Evolutionary conservation across 176 grass and related monocot genomes (phyloP), one percentile per base, ranked within the genome.

Genomic region (Melocanna baccifera): DNA sequence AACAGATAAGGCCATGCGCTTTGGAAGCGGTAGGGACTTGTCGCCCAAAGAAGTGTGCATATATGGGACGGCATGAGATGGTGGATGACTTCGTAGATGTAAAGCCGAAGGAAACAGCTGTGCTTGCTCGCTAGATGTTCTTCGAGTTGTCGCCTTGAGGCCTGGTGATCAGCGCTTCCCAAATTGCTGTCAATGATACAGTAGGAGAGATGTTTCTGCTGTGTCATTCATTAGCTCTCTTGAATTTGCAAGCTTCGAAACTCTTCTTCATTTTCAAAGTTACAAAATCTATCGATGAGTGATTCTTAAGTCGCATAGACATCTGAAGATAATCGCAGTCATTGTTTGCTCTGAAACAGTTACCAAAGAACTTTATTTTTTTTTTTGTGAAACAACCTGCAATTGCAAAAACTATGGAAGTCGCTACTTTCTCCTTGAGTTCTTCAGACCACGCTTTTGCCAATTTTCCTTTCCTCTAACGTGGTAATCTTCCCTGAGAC

Each of bases 241-340:
- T 23, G 16, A 15, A 65, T 47, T 14, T 15, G 53, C 5, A 19
- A 62, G 61, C 57, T 61, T 61, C 19, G 15, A 8, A 63, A 63
- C 12, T 51, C 29, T 3, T 42, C 18, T 25, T 36, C 50, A 19
- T 51, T 55, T 20, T 6, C 18, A 20, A 19, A 55, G 3, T 20
- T 55, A 0, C 70, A 19, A 30, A 51, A 30, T 73, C 8, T 69
- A 36, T 36, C 55, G 6, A 28, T 36, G 11, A 22, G 15, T 29
- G 13, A 62, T 62, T 29, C 15, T 78, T 23, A 28, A n/a, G 15
- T 19, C 29, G 41, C 15, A 58, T 20, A 9, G 51, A 4, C 16
- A 25, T 85, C 14, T 75, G 76, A 80, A 83, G 39, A 65, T 75
- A 53, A 46, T 52, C 20, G 53, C 55, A 74, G 12, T 67, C 7